Percentiles rank a stretch among this genome's conserved stretches.
These are phyloP conservation scores for Saraca asoca DNA, from an alignment of 331 rosid species.

Conservation along the genomic window DNA sequence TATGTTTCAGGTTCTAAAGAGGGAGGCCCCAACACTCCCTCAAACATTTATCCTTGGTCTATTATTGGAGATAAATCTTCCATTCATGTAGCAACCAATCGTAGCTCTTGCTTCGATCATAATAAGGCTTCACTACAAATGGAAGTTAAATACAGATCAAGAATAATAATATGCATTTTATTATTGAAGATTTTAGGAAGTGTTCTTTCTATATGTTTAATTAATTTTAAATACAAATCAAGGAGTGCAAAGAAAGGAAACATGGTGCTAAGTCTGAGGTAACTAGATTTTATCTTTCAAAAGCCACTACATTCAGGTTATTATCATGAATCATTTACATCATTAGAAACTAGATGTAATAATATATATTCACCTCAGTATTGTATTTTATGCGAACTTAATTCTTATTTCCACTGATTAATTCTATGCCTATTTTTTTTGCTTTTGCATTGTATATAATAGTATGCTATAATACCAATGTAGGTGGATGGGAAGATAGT, in stretches of 20 bases:
- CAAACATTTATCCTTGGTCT: constrained; percentile 70
- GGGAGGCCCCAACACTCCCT: constrained; percentile 61
- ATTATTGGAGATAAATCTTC: constrained; percentile 60
- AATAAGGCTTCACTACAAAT: constrained; percentile 62
- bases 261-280: constrained; percentile 63
- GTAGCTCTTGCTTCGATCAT: constrained; percentile 58
- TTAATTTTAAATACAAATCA: constrained; percentile 52
- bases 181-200: background rate
- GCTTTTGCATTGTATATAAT: constrained; percentile 1
- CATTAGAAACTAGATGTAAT: background rate
- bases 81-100: constrained; percentile 57
- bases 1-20: constrained; percentile 66
- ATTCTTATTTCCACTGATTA: too few relatives aligned
- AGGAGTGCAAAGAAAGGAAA: constrained; percentile 77
- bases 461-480: constrained; percentile 27
- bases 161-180: constrained; percentile 7
- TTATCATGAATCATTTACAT: constrained; percentile 19
- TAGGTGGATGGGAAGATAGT: constrained; percentile 82
- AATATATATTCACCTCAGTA: too few relatives aligned
- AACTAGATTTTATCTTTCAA: constrained; percentile 65
- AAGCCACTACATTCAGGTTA: constrained; percentile 81
- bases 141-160: too few relatives aligned
- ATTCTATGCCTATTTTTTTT: constrained; percentile 12
- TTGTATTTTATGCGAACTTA: too few relatives aligned
- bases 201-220: constrained; percentile 17